Percentiles rank a stretch among this genome's conserved stretches.
phyloP scores from a whole-genome alignment of 116 monocot genomes.

The Phalaenopsis hybrid region DNA sequence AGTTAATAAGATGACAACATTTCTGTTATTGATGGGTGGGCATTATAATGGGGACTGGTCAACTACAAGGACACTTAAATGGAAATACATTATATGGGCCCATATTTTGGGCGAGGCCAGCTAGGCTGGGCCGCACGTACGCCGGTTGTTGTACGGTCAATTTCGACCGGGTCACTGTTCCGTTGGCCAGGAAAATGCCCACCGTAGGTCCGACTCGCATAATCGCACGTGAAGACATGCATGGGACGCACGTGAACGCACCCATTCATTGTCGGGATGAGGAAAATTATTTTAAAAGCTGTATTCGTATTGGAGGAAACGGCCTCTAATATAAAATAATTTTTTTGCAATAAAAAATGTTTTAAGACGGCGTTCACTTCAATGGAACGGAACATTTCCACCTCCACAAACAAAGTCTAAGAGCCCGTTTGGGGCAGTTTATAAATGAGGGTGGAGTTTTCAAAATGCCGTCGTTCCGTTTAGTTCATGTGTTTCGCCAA shows the following conservation, averaged over 20 bases:
- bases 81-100: not conserved
- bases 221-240: conserved; percentile 3
- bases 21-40: not conserved
- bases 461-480: too few species aligned
- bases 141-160: not conserved
- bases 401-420: too few species aligned
- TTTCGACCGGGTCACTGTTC: not conserved
- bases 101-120: not conserved
- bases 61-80: not conserved
- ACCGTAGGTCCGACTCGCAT: not conserved
- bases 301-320: too few species aligned
- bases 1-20: too few species aligned
- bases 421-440: too few species aligned
- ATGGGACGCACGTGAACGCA: not conserved
- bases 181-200: not conserved
- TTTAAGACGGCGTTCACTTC: too few species aligned
- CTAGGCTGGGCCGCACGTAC: not conserved
- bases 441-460: too few species aligned
- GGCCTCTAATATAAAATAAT: too few species aligned
- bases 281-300: too few species aligned
- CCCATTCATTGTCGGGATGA: not conserved
- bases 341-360: too few species aligned
- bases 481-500: too few species aligned
- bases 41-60: not conserved
- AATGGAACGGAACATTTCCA: too few species aligned